These are phyloP conservation scores for Nymphaea thermarum DNA, from an alignment of 164 flowering plant species.

Conservation along the genomic window DNA sequence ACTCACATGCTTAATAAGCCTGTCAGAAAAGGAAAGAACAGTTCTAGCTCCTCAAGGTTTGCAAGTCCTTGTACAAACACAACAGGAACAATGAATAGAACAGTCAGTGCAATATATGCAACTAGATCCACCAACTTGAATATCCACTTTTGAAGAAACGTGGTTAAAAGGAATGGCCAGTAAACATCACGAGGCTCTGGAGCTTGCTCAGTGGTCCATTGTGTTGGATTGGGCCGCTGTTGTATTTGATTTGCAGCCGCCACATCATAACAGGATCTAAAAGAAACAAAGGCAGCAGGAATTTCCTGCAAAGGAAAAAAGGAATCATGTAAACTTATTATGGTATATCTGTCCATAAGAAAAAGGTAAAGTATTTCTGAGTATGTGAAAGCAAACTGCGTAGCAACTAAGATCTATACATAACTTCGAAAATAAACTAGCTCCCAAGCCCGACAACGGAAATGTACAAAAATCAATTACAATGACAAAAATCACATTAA, in stretches of 20 bases:
- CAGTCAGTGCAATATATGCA: slow-evolving; percentile 40
- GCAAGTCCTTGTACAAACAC: slow-evolving; percentile 82
- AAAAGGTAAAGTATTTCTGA: too few relatives aligned
- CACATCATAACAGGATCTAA: slow-evolving; percentile 76
- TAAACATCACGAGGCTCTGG: slow-evolving; percentile 85
- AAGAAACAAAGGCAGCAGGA: slow-evolving; percentile 88
- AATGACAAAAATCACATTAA: too few relatives aligned
- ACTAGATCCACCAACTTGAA: slow-evolving; percentile 49
- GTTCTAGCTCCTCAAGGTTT: slow-evolving; percentile 58
- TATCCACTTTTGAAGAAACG: slow-evolving; percentile 64
- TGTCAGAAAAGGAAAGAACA: slow-evolving; percentile 60
- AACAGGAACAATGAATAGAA: slow-evolving; percentile 79
- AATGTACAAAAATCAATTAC: too few relatives aligned
- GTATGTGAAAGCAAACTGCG: too few relatives aligned
- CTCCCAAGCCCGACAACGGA: too few relatives aligned
- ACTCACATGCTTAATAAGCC: slow-evolving; percentile 58
- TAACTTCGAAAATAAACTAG: too few relatives aligned
- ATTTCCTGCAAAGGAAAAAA: slow-evolving; percentile 34
- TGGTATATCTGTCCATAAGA: too few relatives aligned
- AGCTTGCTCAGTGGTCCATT: slow-evolving; percentile 79
- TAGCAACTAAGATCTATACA: too few relatives aligned
- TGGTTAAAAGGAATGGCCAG: slow-evolving; percentile 87
- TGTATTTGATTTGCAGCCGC: slow-evolving; percentile 50
- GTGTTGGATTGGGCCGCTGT: slow-evolving; percentile 62
- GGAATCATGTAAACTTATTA: too few relatives aligned